Percentiles rank a stretch among this genome's conserved stretches.
These are phyloP conservation scores for Madurella mycetomatis DNA, from an alignment of 2,329 filamentous ascomycete species.

Conservation along the genomic window DNA sequence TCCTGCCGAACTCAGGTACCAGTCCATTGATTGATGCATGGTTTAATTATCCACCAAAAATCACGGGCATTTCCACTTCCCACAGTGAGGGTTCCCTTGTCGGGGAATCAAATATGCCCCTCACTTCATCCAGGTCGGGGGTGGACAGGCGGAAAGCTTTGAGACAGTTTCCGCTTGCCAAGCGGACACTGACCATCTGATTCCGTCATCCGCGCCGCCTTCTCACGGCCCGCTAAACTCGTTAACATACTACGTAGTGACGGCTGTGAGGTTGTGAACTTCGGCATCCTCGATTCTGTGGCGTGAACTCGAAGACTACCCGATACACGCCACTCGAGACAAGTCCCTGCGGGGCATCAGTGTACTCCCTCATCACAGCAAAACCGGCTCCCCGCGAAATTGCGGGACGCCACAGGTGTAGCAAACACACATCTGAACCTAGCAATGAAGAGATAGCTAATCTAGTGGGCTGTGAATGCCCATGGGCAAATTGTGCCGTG, in stretches of 20 bases:
- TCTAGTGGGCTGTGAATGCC: background rate
- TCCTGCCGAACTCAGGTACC: background rate
- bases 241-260: slow-evolving; percentile 2
- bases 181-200: slow-evolving; percentile 17
- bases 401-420: too few species aligned
- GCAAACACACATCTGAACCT: background rate
- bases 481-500: background rate
- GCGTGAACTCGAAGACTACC: background rate
- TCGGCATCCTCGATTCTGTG: background rate
- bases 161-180: slow-evolving; percentile 19
- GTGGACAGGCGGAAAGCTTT: slow-evolving; percentile 10
- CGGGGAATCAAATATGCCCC: background rate
- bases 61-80: background rate
- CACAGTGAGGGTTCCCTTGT: background rate
- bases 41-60: background rate
- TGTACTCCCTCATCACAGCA: too few species aligned
- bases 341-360: too few species aligned
- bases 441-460: background rate
- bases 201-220: slow-evolving; percentile 12
- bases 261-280: background rate
- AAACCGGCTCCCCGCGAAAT: background rate
- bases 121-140: slow-evolving; percentile 14
- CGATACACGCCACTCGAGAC: background rate
- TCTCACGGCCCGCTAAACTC: background rate
- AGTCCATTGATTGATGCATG: too few species aligned